phyloP scores from a whole-genome alignment of 495 filamentous ascomycete species.

The Aspergillus olivimuriae region DNA sequence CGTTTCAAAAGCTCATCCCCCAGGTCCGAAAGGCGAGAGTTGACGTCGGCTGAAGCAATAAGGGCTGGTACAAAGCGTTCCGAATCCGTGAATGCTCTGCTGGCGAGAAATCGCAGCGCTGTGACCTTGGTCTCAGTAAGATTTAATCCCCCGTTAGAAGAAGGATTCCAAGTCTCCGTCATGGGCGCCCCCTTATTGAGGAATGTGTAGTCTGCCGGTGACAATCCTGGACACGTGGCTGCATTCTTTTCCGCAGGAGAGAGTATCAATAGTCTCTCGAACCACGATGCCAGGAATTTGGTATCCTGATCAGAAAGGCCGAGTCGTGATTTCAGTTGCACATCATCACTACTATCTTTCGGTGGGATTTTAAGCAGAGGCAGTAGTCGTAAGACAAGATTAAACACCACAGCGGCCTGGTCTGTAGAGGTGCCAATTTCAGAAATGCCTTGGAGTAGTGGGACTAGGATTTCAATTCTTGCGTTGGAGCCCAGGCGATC shows the following conservation, averaged over 20 bases:
- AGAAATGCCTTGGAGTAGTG: conserved; percentile 64
- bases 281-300: conserved; percentile 65
- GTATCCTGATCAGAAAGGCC: conserved; percentile 67
- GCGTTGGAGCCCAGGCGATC: conserved; percentile 58
- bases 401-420: conserved; percentile 72
- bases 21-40: conserved; percentile 70
- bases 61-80: conserved; percentile 80
- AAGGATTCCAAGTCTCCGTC: conserved; percentile 64
- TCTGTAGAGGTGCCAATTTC: conserved; percentile 54
- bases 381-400: conserved; percentile 71
- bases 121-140: conserved; percentile 58
- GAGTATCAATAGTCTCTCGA: conserved; percentile 74
- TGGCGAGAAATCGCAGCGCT: conserved; percentile 65
- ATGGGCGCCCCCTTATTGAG: conserved; percentile 50
- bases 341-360: conserved; percentile 73
- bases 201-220: conserved; percentile 64
- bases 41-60: conserved; percentile 72
- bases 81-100: conserved; percentile 72
- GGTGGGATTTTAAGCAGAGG: conserved; percentile 63
- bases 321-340: conserved; percentile 54
- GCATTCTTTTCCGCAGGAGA: conserved; percentile 33
- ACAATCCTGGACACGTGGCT: conserved; percentile 61
- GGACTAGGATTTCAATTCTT: conserved; percentile 62
- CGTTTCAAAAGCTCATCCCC: conserved; percentile 84
- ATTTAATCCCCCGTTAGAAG: conserved; percentile 55